These are phyloP conservation scores for Canavalia ensiformis DNA, from an alignment of 306 rosid genomes.

Conservation along the genomic window DNA sequence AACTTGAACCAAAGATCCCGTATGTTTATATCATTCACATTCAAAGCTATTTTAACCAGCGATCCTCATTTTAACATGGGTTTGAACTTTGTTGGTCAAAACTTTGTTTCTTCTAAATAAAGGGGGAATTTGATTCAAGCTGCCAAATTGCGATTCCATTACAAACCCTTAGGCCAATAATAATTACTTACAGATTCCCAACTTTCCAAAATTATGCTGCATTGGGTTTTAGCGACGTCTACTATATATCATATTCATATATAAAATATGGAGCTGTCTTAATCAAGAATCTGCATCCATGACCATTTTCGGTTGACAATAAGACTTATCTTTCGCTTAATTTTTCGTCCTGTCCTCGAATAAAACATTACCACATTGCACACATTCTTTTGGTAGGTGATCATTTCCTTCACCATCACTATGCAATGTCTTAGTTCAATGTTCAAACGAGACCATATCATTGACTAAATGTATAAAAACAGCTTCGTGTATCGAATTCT, in stretches of 20 bases:
- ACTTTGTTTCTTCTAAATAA: background rate
- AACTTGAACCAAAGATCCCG: background rate
- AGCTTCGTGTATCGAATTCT: background rate
- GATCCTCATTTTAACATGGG: constrained; percentile 18
- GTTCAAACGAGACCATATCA: background rate
- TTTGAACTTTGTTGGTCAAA: background rate
- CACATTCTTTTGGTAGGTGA: constrained; percentile 1
- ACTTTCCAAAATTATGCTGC: background rate
- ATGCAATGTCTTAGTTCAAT: background rate
- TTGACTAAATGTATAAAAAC: background rate
- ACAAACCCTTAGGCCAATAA: constrained; percentile 1
- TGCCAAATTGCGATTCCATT: constrained; percentile 24
- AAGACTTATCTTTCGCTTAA: background rate
- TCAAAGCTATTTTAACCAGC: background rate
- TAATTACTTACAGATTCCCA: background rate
- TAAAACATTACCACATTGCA: background rate
- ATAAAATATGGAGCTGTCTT: background rate
- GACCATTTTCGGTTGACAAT: background rate
- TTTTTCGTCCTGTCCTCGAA: constrained; percentile 13
- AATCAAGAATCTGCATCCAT: constrained; percentile 12
- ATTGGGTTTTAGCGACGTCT: background rate
- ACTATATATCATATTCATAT: background rate
- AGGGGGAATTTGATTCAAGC: constrained; percentile 6
- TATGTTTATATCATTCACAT: background rate
- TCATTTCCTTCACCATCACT: background rate